Conservation (phyloP, 108 stramenopile species). For the Skeletonema marinoi region DNA sequence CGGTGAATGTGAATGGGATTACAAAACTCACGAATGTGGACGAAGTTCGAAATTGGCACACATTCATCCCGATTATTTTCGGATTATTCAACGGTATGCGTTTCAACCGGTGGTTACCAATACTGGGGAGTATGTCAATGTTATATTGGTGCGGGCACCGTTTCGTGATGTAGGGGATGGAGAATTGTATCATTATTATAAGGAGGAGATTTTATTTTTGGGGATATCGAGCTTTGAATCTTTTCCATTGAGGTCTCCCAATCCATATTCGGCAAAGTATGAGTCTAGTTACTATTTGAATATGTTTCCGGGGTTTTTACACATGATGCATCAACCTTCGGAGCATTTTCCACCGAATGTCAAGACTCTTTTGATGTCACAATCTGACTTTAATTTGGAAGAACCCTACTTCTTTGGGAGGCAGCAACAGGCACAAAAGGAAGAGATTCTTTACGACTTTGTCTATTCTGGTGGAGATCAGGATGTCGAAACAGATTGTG, state of each 20-base stretch:
- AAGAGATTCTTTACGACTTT: slow-evolving; percentile 48
- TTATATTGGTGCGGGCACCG: slow-evolving; percentile 44
- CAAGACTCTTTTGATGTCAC: slow-evolving; percentile 40
- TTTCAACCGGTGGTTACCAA: slow-evolving; percentile 47
- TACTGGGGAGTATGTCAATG: slow-evolving; percentile 32
- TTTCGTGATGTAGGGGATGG: slow-evolving; percentile 32
- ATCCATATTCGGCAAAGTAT: slow-evolving; percentile 37
- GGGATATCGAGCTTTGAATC: slow-evolving; percentile 50
- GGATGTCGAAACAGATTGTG: slow-evolving; percentile 44
- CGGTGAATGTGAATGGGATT: slow-evolving; percentile 42
- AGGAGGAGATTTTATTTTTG: slow-evolving; percentile 44
- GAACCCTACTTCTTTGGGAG: slow-evolving; percentile 13
- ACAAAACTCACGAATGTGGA: slow-evolving; percentile 9
- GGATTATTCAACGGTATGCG: slow-evolving; percentile 34
- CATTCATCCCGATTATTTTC: slow-evolving; percentile 42
- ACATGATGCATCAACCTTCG: slow-evolving; percentile 43
- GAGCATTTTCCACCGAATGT: slow-evolving; percentile 25
- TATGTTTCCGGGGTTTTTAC: slow-evolving; percentile 51
- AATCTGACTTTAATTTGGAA: slow-evolving; percentile 46
- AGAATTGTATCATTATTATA: slow-evolving; percentile 42
- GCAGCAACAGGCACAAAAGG: not conserved
- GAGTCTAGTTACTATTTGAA: slow-evolving; percentile 36
- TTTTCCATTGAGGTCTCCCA: slow-evolving; percentile 41
- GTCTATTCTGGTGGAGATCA: slow-evolving; percentile 49
- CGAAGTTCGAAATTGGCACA: slow-evolving; percentile 23